Percentiles rank a stretch among this genome's conserved stretches.
Conservation (phyloP, 768 basidiomycete species). For the Calocera viscosa region DNA sequence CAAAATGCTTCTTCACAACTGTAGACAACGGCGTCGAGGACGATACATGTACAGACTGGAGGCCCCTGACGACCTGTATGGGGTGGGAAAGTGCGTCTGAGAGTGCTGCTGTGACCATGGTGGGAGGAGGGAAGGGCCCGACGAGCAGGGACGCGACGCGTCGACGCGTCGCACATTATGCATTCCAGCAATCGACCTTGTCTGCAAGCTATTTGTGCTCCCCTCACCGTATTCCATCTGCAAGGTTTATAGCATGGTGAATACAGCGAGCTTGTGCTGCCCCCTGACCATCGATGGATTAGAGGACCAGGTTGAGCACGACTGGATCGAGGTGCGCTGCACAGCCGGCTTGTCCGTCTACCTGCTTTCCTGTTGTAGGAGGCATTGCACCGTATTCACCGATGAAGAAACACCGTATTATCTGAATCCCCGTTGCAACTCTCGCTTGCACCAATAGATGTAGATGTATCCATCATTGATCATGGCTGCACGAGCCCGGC, state of each 20-base stretch:
- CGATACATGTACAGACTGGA: slow-evolving; percentile 30
- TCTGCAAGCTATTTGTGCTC: too few species aligned
- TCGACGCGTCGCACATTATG: not conserved
- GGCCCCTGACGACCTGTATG: slow-evolving; percentile 35
- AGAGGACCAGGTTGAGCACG: too few species aligned
- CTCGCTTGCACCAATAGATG: too few species aligned
- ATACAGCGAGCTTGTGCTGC: too few species aligned
- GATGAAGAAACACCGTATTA: not conserved
- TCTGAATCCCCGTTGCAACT: too few species aligned
- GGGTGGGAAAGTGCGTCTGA: slow-evolving; percentile 42
- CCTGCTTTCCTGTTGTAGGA: not conserved
- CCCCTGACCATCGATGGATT: too few species aligned
- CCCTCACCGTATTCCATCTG: too few species aligned
- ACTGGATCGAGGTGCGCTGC: too few species aligned
- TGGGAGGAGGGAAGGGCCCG: slow-evolving; percentile 5
- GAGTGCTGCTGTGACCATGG: slow-evolving; percentile 44
- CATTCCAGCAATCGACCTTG: not conserved
- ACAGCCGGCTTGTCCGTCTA: too few species aligned
- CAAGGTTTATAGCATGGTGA: too few species aligned
- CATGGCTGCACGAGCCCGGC: too few species aligned
- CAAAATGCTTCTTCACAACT: slow-evolving; percentile 38
- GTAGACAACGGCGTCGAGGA: slow-evolving; percentile 28
- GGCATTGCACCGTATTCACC: not conserved
- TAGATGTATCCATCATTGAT: too few species aligned
- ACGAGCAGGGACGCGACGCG: not conserved